Evolutionary conservation across 2,329 filamentous ascomycete species (phyloP), one percentile per base, ranked within the genome.

Genomic region (Lachnum nothofagi): DNA sequence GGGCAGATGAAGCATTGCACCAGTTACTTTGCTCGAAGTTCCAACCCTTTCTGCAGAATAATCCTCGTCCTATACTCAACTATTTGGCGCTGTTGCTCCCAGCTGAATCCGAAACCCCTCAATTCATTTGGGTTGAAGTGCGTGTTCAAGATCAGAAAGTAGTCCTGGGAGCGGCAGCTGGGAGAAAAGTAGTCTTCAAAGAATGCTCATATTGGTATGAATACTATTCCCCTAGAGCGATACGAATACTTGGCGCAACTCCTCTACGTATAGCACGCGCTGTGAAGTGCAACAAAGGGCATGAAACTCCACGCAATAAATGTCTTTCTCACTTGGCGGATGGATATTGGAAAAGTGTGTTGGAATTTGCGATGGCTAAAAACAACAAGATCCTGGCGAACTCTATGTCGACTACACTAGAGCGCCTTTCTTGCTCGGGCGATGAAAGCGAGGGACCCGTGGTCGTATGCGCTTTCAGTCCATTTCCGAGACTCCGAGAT

Each of bases 1-100:
- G 31, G 31, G 17, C 31, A 16, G 50, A 52, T 25, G 38, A 17
- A 12, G 23, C 50, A 17, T 39, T 52, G 6, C 50, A 52, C 42
- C 39, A 46, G 24, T n/a, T 49, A 2, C 42, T 52, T 19, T 52
- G 42, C 33, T 17, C 9, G 10, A 44, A 48, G 23, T 42, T 39
- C 5, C 5, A 10, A 8, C 5, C 16, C 2, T 46, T 49, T 17
- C 17, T 46, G 20, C 8, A 27, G 12, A 34, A 33, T 3, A 24
- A 42, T 9, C 44, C 49, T 5, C 24, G 19, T 4, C 24, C 40
- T 7, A 22, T 16, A 7, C 9, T 33, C 9, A 24, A 47, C 41
- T 44, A 31, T 12, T 25, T 43, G 12, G 41, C 34, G 5, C 40
- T 51, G 9, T 37, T 48, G 12, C 42, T 49, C 20, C 41, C 33